Base-by-base conservation (phyloP, 108 stramenopile species). In the Discostella stelligeroides region DNA sequence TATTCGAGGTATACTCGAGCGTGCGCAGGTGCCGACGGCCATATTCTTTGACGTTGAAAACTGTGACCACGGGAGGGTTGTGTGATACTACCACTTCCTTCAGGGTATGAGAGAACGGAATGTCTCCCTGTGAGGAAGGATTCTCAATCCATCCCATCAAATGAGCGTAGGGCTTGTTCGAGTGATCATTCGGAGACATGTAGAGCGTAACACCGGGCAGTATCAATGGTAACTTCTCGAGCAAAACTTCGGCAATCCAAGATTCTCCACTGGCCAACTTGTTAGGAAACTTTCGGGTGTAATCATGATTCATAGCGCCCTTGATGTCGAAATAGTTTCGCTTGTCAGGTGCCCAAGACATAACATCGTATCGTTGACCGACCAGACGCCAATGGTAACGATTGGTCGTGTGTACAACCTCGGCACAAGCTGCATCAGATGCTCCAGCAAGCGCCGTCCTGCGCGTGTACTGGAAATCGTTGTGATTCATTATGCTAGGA, bases 341-440 rank as follows among this genome's bases (percentile, higher is more conserved):
- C 65, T 83, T 68, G 77, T 96, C 95, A 12, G 97, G 95, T 20
- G 82, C 76, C 96, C 96, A 97, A 0, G 95, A 86, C 81, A 96
- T 91, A 3, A 99, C 93, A 80, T 99, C 99, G 66, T 97, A 95
- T 30, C 98, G 75, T 18, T 92, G 88, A 0, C 99, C 99, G 40
- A 99, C 96, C 55, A 98, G 73, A 25, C 99, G 92, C 87, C 97
- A 94, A 95, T 97, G 97, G 27, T 85, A 95, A 14, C 99, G 86
- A 74, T 95, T 92, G 20, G 86, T 89, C 7, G 98, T 97, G 83
- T 98, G 95, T 73, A 96, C 88, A 11, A 99, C 97, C 68, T 99
- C 99, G 11, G 98, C 98, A 75, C 99, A 99, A 1, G 95, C 92
- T 17, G 91, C 76, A 76, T 95, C 94, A 0, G 82, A 72, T 28